Evolutionary conservation across 495 filamentous ascomycete species (phyloP).

Genomic region (Niebla homalea): DNA sequence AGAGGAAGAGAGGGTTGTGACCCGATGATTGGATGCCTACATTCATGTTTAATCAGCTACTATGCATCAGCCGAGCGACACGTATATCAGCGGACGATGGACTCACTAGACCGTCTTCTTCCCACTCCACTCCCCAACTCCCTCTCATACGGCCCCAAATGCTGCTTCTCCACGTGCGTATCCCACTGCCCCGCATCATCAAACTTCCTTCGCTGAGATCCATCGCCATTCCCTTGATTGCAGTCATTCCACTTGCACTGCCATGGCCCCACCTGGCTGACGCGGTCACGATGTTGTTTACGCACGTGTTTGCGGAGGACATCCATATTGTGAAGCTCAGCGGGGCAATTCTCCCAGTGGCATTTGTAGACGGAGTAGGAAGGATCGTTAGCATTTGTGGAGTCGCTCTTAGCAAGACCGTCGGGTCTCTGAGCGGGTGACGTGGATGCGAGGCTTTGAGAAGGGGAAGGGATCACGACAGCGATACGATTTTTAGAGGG

Average conservation of each 20-base stretch:
- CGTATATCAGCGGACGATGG: neutral
- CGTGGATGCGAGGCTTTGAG: slow-evolving; percentile 15
- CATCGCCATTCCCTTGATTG: slow-evolving; percentile 17
- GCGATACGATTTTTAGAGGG: slow-evolving; percentile 9
- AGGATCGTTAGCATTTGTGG: neutral
- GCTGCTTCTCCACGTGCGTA: slow-evolving; percentile 45
- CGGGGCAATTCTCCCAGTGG: slow-evolving; percentile 49
- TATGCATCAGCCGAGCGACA: neutral
- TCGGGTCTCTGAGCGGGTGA: too few species aligned
- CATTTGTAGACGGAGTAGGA: slow-evolving; percentile 42
- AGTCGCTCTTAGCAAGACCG: too few species aligned
- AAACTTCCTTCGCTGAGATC: slow-evolving; percentile 17
- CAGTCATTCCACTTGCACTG: slow-evolving; percentile 38
- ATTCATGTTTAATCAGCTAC: neutral
- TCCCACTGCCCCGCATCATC: slow-evolving; percentile 33
- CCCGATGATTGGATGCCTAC: slow-evolving; percentile 10
- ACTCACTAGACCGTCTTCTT: slow-evolving; percentile 35
- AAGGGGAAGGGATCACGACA: slow-evolving; percentile 12
- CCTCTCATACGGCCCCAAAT: slow-evolving; percentile 50
- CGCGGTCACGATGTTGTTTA: slow-evolving; percentile 35
- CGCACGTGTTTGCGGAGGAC: slow-evolving; percentile 54
- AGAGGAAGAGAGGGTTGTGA: slow-evolving; percentile 1
- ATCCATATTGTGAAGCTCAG: slow-evolving; percentile 61
- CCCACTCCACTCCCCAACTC: slow-evolving; percentile 51
- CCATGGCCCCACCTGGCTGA: slow-evolving; percentile 10